Evolutionary conservation across 2,329 filamentous ascomycete genomes (phyloP), one percentile per base, ranked within the genome.

Genomic region (Cytospora paraplurivora): DNA sequence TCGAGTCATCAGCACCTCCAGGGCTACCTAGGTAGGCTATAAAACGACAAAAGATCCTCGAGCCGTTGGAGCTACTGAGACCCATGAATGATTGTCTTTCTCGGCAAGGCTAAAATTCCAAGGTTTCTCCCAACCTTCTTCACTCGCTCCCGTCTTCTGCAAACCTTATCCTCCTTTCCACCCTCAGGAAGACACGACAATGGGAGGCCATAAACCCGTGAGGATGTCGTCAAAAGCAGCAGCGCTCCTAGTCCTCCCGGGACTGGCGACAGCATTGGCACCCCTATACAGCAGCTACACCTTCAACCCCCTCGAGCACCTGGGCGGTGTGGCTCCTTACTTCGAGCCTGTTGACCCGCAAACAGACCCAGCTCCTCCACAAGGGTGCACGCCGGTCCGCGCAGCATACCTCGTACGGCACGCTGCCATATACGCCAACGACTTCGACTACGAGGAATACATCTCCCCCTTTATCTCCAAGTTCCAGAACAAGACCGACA

Each of bases 391-490:
- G 0, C 74, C 81, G 1, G 79, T 76, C 0, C 78, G 79, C 34
- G 83, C 83, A 0, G 81, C 83, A 2, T 86, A 86, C 71, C 75
- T 86, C 0, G 78, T 81, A 17, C 83, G 84, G n/a, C 84, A 86
- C 67, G 83, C 83, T 0, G 83, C 84, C 41, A 86, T 86, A 62
- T 85, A 85, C 68, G 81, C 82, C 67, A 86, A 86, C 66, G 83
- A 86, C 68, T 83, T 80, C 63, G 84, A 87, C 69, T 85, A 81
- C 56, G 82, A 85, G 66, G 76, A 78, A 47, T 86, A 85, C 68
- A 82, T 86, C 27, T 78, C 83, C 69, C 82, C 84, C 0, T 85
- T 86, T 55, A 69, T 85, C 17, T 72, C 77, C 58, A 90, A 90
- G 74, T 74, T 88, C 51, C 74, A 79, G 62, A 88, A 88, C 70